Evolutionary conservation across 139 green algal genomes (phyloP).

Genomic region (Desmodesmus armatus): DNA sequence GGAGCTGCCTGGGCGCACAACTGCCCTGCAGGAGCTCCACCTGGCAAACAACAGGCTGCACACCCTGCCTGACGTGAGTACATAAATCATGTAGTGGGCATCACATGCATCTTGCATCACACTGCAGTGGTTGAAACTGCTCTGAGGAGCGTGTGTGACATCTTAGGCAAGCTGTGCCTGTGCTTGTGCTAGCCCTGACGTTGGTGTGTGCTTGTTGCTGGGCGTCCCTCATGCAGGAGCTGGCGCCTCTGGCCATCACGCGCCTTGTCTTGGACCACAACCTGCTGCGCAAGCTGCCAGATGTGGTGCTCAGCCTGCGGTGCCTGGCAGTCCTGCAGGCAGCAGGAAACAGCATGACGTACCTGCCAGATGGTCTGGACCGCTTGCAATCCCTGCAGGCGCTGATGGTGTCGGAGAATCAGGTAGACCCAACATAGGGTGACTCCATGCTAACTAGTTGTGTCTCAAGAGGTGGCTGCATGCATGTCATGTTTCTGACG

Average conservation of each 20-base stretch:
- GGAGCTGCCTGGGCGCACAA: conserved; percentile 39
- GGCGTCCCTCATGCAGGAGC: no score
- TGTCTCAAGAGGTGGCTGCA: no score
- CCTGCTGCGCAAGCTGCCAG: conserved; percentile 41
- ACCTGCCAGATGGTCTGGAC: conserved; percentile 38
- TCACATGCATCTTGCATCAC: no score
- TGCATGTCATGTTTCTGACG: no score
- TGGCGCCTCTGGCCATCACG: conserved; percentile 46
- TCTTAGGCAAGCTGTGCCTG: no score
- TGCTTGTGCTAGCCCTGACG: no score
- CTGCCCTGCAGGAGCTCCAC: conserved; percentile 54
- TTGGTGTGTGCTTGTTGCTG: no score
- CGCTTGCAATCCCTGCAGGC: conserved; percentile 45
- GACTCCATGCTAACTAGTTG: no score
- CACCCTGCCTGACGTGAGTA: conserved; percentile 30
- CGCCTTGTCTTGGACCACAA: conserved; percentile 68
- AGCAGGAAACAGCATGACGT: conserved; percentile 49
- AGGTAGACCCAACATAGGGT: no score
- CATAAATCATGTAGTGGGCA: no score
- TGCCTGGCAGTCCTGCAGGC: conserved; percentile 59
- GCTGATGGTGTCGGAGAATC: conserved; percentile 65
- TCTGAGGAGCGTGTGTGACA: no score
- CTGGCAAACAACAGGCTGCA: conserved; percentile 57
- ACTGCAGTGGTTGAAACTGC: no score
- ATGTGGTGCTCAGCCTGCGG: conserved; percentile 49